Evolutionary conservation across 2,329 filamentous ascomycete species (phyloP), one percentile per base, ranked within the genome.

Genomic region (Xylariaceae sp.): DNA sequence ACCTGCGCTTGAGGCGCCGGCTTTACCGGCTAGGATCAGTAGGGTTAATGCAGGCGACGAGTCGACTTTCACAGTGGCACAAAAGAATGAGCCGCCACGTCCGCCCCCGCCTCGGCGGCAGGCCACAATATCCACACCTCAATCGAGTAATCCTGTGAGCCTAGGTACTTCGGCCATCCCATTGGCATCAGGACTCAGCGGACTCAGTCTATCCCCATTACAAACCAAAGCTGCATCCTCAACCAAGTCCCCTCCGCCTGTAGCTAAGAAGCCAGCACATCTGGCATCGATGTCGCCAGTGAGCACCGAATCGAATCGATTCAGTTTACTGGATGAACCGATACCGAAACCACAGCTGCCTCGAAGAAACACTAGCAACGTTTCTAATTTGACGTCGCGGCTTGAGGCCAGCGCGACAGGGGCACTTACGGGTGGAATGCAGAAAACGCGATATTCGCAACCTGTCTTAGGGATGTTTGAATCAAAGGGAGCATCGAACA

Each of bases 191-290:
- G 65, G 57, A 51, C 34, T 63, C 9, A 48, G 44, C 17, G 65
- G 57, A 51, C 34, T 63, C 9, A 48, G 44, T 15, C 49, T 60
- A 7, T 51, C 64, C 17, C 58, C 54, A 45, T 61, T 58, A 18
- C 64, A 63, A 42, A 15, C 63, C 48, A 64, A 64, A 53, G 49
- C 56, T 2, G 18, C 63, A 52, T 67, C 68, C 17, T 64, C 65
- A 13, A 60, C 67, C 10, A 70, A 58, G 39, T 13, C 64, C 2
- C 69, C 70, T 8, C 76, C 80, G 51, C 77, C 77, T 51, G 71
- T 88, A 53, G 86, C 85, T 18, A 82, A 78, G 70, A 89, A 89
- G 66, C 86, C 86, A 1, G 77, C 81, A 2, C 82, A 85, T 63
- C 76, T 85, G 3, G 66, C 74, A 13, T 72, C 72, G 9, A 65